These are phyloP conservation scores for Boeremia lycopersici DNA, from an alignment of 2,329 filamentous ascomycete genomes.

Conservation along the genomic window DNA sequence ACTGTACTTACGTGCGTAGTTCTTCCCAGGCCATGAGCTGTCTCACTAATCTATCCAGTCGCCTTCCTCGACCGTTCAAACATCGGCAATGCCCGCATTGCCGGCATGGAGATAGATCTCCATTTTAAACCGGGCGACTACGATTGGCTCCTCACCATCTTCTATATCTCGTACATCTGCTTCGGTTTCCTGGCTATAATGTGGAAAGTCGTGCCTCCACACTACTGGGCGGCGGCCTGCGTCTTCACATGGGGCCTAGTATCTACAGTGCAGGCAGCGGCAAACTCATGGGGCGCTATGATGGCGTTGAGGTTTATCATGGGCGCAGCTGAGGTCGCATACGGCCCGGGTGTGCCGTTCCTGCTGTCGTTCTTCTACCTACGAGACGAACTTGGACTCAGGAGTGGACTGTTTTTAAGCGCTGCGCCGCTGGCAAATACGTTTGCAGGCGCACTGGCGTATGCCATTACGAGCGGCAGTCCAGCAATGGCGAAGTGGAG, in stretches of 20 bases:
- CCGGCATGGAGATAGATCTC: constrained; percentile 47
- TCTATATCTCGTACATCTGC: constrained; percentile 48
- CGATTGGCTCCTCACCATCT: constrained; percentile 47
- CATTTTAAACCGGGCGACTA: constrained; percentile 34
- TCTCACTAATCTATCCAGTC: not conserved
- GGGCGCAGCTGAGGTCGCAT: constrained; percentile 52
- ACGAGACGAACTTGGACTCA: constrained; percentile 61
- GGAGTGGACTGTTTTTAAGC: constrained; percentile 60
- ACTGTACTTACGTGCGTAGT: constrained; percentile 40
- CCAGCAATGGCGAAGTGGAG: constrained; percentile 66
- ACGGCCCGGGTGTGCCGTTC: constrained; percentile 55
- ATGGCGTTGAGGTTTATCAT: constrained; percentile 47
- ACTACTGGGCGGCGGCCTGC: constrained; percentile 44
- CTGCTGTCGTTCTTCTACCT: constrained; percentile 65
- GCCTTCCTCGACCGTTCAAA: constrained; percentile 46
- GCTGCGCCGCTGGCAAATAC: constrained; percentile 75
- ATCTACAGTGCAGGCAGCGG: constrained; percentile 40
- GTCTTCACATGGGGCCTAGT: constrained; percentile 46
- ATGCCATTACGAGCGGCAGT: constrained; percentile 64
- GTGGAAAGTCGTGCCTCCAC: constrained; percentile 47
- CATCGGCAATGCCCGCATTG: constrained; percentile 50
- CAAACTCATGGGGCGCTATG: constrained; percentile 38
- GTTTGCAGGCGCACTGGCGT: constrained; percentile 70
- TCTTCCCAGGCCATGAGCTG: too few species aligned
- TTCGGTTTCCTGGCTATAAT: constrained; percentile 46